Percentiles rank a stretch among this genome's conserved stretches.
These are phyloP conservation scores for Xenoacremonium recifei DNA, from an alignment of 2,329 filamentous ascomycete species.

Conservation along the genomic window DNA sequence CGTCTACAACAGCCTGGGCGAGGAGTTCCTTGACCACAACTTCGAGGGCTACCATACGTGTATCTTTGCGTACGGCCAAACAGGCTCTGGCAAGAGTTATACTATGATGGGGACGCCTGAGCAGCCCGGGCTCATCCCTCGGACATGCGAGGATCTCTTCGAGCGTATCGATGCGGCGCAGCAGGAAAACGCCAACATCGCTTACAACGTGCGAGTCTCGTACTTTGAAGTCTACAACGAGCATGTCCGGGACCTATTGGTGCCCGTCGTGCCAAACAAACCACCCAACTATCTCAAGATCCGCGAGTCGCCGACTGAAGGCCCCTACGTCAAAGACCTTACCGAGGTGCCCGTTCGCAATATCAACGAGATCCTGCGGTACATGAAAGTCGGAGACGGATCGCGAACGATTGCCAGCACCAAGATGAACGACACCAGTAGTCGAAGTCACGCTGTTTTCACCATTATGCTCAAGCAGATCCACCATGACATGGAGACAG, in stretches of 20 bases:
- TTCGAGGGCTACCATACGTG: conserved; percentile 99
- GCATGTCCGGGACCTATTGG: conserved; percentile 90
- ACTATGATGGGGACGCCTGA: conserved; percentile 93
- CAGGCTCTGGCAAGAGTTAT: conserved; percentile 95
- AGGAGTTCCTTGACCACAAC: conserved; percentile 98
- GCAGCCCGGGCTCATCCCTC: conserved; percentile 86
- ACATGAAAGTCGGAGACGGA: conserved; percentile 86
- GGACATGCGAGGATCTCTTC: conserved; percentile 95
- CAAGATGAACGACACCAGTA: conserved; percentile 99
- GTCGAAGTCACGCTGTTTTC: conserved; percentile 94
- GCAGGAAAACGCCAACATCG: conserved; percentile 84
- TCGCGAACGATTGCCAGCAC: conserved; percentile 90
- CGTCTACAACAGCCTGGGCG: conserved; percentile 89
- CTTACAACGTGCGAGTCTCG: conserved; percentile 94
- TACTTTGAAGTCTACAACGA: conserved; percentile 99
- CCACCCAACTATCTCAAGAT: conserved; percentile 94
- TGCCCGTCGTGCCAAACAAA: conserved; percentile 67
- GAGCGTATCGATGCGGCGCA: conserved; percentile 79
- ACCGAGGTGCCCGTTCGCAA: conserved; percentile 90
- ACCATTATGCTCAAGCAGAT: conserved; percentile 98
- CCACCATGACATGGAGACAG: conserved; percentile 94
- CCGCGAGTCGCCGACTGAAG: conserved; percentile 89
- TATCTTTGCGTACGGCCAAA: conserved; percentile 98
- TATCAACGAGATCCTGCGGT: conserved; percentile 81
- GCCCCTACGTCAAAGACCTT: conserved; percentile 94